Conservation (phyloP, 2,329 filamentous ascomycete genomes). For the Aspergillus awamori region DNA sequence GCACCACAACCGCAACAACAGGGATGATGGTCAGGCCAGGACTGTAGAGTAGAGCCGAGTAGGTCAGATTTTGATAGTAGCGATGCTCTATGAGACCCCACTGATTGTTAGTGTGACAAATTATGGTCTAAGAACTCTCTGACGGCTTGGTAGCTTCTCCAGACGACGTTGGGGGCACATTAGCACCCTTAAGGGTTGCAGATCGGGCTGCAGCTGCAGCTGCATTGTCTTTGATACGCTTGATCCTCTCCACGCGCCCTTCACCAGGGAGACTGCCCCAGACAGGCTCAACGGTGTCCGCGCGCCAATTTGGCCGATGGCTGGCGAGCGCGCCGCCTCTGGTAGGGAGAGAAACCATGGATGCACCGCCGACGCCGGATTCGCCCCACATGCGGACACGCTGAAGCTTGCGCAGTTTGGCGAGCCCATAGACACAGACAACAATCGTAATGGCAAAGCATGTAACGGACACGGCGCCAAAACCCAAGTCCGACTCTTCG, state of each 20-base stretch:
- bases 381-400: conserved; percentile 83
- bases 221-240: conserved; percentile 38
- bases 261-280: conserved; percentile 45
- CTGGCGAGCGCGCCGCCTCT: conserved; percentile 26
- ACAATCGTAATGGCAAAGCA: conserved; percentile 74
- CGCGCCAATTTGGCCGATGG: conserved; percentile 45
- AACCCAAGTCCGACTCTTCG: conserved; percentile 88
- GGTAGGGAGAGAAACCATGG: conserved; percentile 32
- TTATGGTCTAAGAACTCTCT: background rate
- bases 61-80: background rate
- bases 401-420: conserved; percentile 82
- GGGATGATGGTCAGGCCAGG: background rate
- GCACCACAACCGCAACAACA: background rate
- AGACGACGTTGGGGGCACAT: background rate
- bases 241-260: conserved; percentile 40
- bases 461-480: conserved; percentile 70
- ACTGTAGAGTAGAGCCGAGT: background rate
- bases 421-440: conserved; percentile 81
- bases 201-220: conserved; percentile 22
- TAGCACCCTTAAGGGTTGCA: background rate
- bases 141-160: background rate
- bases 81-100: background rate
- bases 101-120: background rate
- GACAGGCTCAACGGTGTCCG: conserved; percentile 47
- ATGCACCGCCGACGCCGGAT: conserved; percentile 43